A percentile compares a stretch with the other conserved stretches of the same genome.
Evolutionary conservation across 768 basidiomycete species (phyloP).

Genomic region (Lentinula boryana): DNA sequence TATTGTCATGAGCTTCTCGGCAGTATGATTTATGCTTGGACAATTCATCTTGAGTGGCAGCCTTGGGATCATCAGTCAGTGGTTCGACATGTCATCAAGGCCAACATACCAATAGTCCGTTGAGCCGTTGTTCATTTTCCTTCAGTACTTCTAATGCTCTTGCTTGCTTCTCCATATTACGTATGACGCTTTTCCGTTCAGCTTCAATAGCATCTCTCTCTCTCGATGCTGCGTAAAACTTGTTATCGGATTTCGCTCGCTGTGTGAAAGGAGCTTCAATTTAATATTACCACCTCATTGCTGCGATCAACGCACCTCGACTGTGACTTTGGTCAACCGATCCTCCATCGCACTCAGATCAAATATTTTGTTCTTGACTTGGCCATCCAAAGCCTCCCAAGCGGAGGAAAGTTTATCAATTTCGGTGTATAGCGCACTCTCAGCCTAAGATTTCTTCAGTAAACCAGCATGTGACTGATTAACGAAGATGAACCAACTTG

Average conservation of each 20-base stretch:
- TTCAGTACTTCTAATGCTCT: conserved; percentile 59
- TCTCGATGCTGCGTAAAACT: conserved; percentile 86
- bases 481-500: conserved; percentile 37
- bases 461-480: background rate
- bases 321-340: conserved; percentile 50
- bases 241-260: conserved; percentile 97
- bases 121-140: conserved; percentile 58
- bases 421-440: conserved; percentile 75
- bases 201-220: conserved; percentile 78
- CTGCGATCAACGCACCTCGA: conserved; percentile 52
- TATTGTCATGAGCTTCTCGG: background rate
- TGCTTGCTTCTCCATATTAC: conserved; percentile 41
- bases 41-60: background rate
- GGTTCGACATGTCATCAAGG: background rate
- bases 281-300: background rate
- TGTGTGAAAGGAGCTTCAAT: conserved; percentile 23
- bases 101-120: conserved; percentile 46
- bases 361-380: conserved; percentile 80
- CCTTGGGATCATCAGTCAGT: background rate
- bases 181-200: conserved; percentile 61
- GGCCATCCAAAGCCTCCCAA: conserved; percentile 80
- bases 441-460: conserved; percentile 39
- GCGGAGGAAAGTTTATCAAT: conserved; percentile 80
- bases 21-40: background rate
- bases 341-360: conserved; percentile 75